Percentiles rank a stretch among this genome's conserved stretches.
phyloP scores from a whole-genome alignment of 352 stramenopile genomes.

The Phytophthora rubi region DNA sequence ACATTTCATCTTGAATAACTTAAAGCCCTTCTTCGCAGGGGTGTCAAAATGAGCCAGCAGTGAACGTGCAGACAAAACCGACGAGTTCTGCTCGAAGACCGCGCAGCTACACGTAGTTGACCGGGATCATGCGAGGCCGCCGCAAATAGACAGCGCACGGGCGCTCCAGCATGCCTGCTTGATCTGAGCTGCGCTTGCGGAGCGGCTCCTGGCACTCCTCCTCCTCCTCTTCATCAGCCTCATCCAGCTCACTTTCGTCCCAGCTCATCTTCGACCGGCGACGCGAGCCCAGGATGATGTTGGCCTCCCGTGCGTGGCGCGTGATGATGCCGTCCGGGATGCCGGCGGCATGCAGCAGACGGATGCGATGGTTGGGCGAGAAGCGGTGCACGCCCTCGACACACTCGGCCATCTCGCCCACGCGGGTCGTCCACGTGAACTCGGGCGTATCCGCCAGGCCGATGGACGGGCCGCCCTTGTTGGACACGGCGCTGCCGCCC shows the following conservation, averaged over 20 bases:
- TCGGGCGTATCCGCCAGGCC: constrained; percentile 58
- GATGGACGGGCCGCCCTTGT: constrained; percentile 64
- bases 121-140: constrained; percentile 69
- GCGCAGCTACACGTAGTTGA: constrained; percentile 69
- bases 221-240: constrained; percentile 19
- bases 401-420: constrained; percentile 71
- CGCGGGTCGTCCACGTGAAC: constrained; percentile 74
- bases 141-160: constrained; percentile 55
- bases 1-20: constrained; percentile 39
- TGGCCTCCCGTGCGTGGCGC: constrained; percentile 60
- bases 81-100: constrained; percentile 60
- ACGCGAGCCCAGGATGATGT: constrained; percentile 71
- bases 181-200: constrained; percentile 55
- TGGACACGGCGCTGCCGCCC: constrained; percentile 62
- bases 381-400: constrained; percentile 73
- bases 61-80: constrained; percentile 2
- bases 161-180: constrained; percentile 47
- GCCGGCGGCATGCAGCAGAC: constrained; percentile 56
- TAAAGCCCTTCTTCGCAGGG: constrained; percentile 11
- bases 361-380: constrained; percentile 61
- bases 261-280: constrained; percentile 40
- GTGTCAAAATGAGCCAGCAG: constrained; percentile 20
- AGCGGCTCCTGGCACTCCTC: constrained; percentile 8
- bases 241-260: constrained; percentile 23
- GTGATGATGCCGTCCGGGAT: constrained; percentile 74